phyloP scores from a whole-genome alignment of 2,329 filamentous ascomycete genomes.

The Paracoccidioides lutzii region DNA sequence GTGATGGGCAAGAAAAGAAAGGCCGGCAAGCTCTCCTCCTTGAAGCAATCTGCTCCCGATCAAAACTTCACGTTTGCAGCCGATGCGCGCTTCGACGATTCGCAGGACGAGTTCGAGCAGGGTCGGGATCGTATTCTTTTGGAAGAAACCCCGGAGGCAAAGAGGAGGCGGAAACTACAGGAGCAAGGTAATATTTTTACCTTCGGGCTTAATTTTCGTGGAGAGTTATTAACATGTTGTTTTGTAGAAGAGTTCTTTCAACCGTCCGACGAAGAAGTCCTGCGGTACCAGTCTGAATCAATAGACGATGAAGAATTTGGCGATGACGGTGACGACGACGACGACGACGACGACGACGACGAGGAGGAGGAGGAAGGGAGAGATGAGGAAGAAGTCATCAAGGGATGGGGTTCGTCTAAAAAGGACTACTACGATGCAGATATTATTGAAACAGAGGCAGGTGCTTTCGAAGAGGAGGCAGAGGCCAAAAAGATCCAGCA shows the following conservation, averaged over 20 bases:
- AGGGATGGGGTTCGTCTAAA: constrained; percentile 76
- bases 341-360: constrained; percentile 1
- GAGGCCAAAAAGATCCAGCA: constrained; percentile 81
- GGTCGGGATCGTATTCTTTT: constrained; percentile 76
- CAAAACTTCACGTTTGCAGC: constrained; percentile 25
- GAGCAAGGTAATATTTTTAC: constrained; percentile 45
- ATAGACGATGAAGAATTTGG: constrained; percentile 37
- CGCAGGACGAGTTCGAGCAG: constrained; percentile 85
- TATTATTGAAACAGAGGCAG: constrained; percentile 53
- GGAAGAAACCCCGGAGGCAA: constrained; percentile 66
- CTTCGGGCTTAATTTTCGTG: neutral
- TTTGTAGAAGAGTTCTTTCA: constrained; percentile 43
- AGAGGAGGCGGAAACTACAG: constrained; percentile 57
- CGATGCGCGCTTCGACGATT: constrained; percentile 73
- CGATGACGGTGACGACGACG: constrained; percentile 24
- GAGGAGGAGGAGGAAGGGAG: constrained; percentile 28
- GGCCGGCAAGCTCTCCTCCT: constrained; percentile 38
- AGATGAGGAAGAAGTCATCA: constrained; percentile 44
- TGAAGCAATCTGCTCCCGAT: constrained; percentile 18
- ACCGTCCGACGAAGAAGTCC: constrained; percentile 50
- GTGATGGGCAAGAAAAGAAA: constrained; percentile 55
- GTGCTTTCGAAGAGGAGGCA: constrained; percentile 79
- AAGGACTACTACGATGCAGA: constrained; percentile 92
- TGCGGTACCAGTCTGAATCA: constrained; percentile 36
- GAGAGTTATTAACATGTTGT: neutral